These are phyloP conservation scores for Leishmania mexicana DNA, from an alignment of 208 protist species.

Conservation along the genomic window DNA sequence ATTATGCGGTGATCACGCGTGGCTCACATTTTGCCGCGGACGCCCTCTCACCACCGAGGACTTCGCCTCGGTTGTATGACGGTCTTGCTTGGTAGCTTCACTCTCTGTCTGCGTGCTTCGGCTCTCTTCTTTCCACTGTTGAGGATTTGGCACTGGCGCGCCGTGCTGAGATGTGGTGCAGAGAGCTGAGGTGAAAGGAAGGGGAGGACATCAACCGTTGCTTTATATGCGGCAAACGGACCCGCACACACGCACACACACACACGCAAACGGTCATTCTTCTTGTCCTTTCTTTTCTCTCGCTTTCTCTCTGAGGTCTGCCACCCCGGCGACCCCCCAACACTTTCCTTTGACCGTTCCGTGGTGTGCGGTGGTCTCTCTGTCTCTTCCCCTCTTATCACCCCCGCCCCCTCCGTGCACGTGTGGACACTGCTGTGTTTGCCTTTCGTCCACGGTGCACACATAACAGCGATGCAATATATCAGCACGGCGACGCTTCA, in stretches of 20 bases:
- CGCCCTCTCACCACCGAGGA: neutral
- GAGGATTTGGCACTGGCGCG: neutral
- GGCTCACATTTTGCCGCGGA: neutral
- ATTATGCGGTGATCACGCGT: neutral
- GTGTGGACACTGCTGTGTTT: neutral
- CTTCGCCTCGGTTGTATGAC: neutral
- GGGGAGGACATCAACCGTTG: neutral
- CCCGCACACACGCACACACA: neutral
- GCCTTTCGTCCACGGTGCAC: neutral
- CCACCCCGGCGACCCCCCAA: neutral
- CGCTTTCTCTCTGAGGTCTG: neutral
- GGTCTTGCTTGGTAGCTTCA: neutral
- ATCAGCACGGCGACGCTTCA: neutral
- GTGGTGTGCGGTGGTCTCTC: neutral
- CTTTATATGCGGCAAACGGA: neutral
- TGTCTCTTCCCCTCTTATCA: neutral
- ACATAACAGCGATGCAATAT: neutral
- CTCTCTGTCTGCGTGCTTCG: neutral
- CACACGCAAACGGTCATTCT: neutral
- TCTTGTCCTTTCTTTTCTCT: neutral
- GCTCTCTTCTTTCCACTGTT: neutral
- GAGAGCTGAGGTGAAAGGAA: neutral
- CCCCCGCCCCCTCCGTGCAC: neutral
- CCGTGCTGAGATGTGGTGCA: neutral
- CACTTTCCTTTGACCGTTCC: neutral